Percentiles rank a stretch among this genome's conserved stretches.
These are phyloP conservation scores for Trichoderma oligosporum DNA, from an alignment of 2,329 filamentous ascomycete genomes.

Conservation along the genomic window DNA sequence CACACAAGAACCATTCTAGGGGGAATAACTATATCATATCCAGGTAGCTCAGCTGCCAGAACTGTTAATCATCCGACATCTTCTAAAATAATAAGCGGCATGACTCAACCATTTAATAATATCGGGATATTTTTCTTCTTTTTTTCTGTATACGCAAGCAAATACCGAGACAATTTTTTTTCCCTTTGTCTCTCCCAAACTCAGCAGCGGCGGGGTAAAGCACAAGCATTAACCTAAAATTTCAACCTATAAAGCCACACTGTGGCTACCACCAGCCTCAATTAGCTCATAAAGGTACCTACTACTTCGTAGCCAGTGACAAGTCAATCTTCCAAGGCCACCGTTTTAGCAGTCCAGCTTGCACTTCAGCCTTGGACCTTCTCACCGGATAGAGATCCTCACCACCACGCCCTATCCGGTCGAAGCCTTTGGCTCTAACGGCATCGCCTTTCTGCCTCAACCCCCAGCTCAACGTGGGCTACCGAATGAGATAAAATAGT, in stretches of 20 bases:
- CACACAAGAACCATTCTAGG: too few species aligned
- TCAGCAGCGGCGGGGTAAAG: conserved; percentile 13
- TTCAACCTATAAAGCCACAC: conserved; percentile 1
- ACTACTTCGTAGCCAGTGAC: neutral
- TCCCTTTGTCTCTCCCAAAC: too few species aligned
- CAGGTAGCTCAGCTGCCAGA: too few species aligned
- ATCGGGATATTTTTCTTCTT: neutral
- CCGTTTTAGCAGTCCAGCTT: neutral
- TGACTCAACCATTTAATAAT: neutral
- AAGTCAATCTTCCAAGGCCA: neutral
- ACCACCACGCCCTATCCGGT: neutral
- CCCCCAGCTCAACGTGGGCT: neutral
- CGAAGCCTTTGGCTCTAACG: neutral
- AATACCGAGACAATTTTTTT: too few species aligned
- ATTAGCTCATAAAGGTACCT: neutral
- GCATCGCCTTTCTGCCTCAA: neutral
- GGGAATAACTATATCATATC: too few species aligned
- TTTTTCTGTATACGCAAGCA: too few species aligned
- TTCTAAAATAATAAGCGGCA: neutral
- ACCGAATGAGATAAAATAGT: conserved; percentile 2
- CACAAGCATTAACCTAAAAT: neutral
- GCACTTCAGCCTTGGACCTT: neutral
- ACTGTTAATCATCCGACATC: neutral
- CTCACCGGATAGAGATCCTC: neutral
- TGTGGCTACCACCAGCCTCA: conserved; percentile 14